Evolutionary conservation across 108 stramenopile genomes (phyloP).

Genomic region (Mediolabrus comicus): DNA sequence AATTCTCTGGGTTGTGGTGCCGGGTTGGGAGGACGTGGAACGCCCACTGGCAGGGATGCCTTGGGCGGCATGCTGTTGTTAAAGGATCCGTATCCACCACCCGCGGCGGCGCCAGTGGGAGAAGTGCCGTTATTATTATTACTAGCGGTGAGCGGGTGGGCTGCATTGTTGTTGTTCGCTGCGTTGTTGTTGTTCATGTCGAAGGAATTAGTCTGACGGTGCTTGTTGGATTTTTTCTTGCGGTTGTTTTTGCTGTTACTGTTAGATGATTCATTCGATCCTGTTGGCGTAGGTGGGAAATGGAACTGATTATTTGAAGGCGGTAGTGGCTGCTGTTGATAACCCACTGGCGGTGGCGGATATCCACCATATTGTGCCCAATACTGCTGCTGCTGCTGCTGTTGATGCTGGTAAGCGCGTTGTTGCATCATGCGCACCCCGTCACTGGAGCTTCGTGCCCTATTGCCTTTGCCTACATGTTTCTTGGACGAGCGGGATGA

Average conservation of each 20-base stretch:
- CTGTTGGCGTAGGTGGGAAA: constrained; percentile 13
- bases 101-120: neutral
- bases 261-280: constrained; percentile 7
- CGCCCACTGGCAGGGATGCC: neutral
- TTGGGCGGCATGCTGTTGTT: neutral
- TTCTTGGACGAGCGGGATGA: neutral
- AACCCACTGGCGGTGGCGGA: neutral
- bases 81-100: constrained; percentile 5
- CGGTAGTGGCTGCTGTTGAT: constrained; percentile 12
- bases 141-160: neutral
- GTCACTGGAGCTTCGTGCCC: constrained; percentile 22
- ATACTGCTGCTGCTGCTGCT: neutral
- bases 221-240: neutral
- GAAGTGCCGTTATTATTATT: neutral
- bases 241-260: constrained; percentile 4
- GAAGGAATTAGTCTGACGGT: neutral
- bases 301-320: neutral
- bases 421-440: constrained; percentile 29
- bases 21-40: constrained; percentile 7
- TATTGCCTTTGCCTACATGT: constrained; percentile 1
- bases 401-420: constrained; percentile 20
- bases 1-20: constrained; percentile 7
- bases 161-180: constrained; percentile 3
- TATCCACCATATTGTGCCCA: neutral
- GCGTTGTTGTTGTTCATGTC: neutral